Evolutionary conservation across 2,329 filamentous ascomycete species (phyloP).

Genomic region (Byssothecium circinans): DNA sequence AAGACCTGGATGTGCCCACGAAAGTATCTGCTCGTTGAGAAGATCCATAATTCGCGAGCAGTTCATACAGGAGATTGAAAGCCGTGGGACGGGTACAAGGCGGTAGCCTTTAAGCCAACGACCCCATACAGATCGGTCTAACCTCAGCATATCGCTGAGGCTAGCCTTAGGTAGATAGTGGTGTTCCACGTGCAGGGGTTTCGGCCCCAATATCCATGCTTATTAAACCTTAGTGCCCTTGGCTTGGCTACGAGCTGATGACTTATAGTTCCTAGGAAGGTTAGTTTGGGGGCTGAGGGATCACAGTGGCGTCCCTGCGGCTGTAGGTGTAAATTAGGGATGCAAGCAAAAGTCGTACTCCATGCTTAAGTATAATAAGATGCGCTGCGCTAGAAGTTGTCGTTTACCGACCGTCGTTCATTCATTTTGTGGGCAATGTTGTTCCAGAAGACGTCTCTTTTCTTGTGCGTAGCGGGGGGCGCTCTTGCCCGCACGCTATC

Average conservation of each 20-base stretch:
- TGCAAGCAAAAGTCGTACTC: neutral
- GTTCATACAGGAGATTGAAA: no score
- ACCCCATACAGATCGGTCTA: no score
- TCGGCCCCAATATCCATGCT: neutral
- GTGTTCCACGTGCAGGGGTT: no score
- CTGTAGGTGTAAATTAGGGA: neutral
- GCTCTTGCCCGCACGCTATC: slow-evolving; percentile 4
- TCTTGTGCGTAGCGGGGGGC: neutral
- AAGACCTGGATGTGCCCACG: neutral
- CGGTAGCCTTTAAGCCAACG: no score
- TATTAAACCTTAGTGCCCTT: neutral
- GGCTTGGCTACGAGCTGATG: neutral
- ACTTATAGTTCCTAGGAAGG: neutral
- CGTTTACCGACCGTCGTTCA: slow-evolving; percentile 1
- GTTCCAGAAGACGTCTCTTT: slow-evolving; percentile 2
- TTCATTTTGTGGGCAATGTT: slow-evolving; percentile 5
- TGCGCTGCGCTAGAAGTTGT: neutral
- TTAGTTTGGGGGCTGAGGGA: neutral
- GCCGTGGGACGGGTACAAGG: no score
- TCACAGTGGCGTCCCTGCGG: neutral
- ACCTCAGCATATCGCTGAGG: no score
- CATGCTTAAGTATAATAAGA: neutral
- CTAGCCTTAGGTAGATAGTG: no score
- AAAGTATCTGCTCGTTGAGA: neutral
- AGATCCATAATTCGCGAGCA: neutral